Base-by-base conservation (phyloP, 352 stramenopile genomes). In the Albugo laibachii region DNA sequence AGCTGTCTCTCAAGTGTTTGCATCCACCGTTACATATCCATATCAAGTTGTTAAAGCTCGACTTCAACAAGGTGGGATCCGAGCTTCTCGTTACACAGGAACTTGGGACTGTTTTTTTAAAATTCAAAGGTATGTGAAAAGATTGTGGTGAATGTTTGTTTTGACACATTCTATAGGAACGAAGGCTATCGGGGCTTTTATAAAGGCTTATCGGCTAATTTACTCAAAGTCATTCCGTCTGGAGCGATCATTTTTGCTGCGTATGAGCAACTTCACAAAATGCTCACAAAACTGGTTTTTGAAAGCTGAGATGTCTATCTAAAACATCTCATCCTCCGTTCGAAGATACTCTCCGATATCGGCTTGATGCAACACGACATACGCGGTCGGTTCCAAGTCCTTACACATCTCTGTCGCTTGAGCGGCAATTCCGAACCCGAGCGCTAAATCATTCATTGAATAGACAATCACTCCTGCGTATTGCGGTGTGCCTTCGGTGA, bases 321-420 rank as follows among this genome's bases (percentile, higher is more conserved):
- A 97, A 77, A 96, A 97, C 71, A 97, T 92, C 61, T 97, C 91
- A 54, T 97, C 92, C 77, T 99, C 95, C 41, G 97, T 76, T 64
- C 95, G 75, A 40, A 99, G 75, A 72, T 99, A 99, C 66, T 99
- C 95, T 49, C 95, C 95, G 48, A 99, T 96, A 77, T 99, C 95
- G 24, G 86, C 93, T 65, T 99, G 95, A 69, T 99, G 95, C 40
- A 99, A 70, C 48, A 99, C 93, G 10, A 98, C 94, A 69, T 97
- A 97, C 2, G 83, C 92, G 13, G 87, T 97, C 12, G 94, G 91
- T 31, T 97, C 91, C 42, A 98, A 66, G 45, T 95, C 83, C 82
- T 97, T 79, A 80, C 83, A 83, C 84, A 96, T 43, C 73, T 98
- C 64, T 56, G 91, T 92, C 55, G 77, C 75, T 70, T 99, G 94